Conservation (phyloP, 805 yeast genomes). For the Pichia phayaonensis region DNA sequence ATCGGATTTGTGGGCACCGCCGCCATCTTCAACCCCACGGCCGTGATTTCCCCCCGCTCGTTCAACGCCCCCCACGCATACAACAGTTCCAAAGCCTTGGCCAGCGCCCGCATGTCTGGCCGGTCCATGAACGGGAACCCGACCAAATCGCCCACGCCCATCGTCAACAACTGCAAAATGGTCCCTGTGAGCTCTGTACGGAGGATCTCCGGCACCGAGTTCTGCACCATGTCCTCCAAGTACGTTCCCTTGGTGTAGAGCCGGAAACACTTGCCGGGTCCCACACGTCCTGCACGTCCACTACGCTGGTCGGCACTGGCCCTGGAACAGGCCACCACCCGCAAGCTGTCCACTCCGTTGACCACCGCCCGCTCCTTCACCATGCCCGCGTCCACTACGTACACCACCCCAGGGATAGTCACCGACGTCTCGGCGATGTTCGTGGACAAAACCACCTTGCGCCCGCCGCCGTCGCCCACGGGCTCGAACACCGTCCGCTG, state of each 20-base stretch:
- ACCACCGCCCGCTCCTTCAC: constrained; percentile 87
- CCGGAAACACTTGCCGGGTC: constrained; percentile 92
- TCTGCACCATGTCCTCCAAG: constrained; percentile 64
- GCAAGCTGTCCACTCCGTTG: constrained; percentile 81
- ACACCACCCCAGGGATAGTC: constrained; percentile 93
- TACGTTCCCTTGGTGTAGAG: constrained; percentile 81
- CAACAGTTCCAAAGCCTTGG: constrained; percentile 71
- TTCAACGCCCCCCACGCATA: constrained; percentile 84
- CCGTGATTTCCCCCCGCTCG: constrained; percentile 68
- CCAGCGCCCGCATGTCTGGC: constrained; percentile 67
- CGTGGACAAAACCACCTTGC: constrained; percentile 91
- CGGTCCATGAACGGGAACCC: constrained; percentile 88
- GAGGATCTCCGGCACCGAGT: constrained; percentile 88
- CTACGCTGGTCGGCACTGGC: constrained; percentile 97
- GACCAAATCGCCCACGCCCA: constrained; percentile 78
- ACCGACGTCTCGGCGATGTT: constrained; percentile 96
- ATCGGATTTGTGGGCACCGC: constrained; percentile 90
- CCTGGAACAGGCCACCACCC: constrained; percentile 81
- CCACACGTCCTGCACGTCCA: constrained; percentile 97
- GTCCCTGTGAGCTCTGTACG: constrained; percentile 75
- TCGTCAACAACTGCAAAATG: constrained; percentile 64
- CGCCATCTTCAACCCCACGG: constrained; percentile 77
- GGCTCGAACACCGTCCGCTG: constrained; percentile 81
- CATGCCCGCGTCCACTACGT: constrained; percentile 91
- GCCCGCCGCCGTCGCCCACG: constrained; percentile 71